phyloP scores from a whole-genome alignment of 495 filamentous ascomycete genomes.

The Beverwykella pulmonaria region DNA sequence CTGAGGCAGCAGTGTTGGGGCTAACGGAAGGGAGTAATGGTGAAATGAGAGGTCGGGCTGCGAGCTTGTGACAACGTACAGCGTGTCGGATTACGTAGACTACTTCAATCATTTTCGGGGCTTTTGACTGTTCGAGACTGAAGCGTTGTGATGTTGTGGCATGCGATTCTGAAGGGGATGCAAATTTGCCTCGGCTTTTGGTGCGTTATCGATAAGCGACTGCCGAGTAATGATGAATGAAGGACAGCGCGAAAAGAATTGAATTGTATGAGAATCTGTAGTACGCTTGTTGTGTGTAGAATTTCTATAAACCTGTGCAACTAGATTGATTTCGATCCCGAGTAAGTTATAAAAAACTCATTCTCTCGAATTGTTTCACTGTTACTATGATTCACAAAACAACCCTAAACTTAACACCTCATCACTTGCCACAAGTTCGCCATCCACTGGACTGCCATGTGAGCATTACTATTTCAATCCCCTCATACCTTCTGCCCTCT shows the following conservation, averaged over 20 bases:
- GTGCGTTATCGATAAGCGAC: constrained; percentile 9
- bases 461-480: too few relatives aligned
- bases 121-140: background rate
- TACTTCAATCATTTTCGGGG: constrained; percentile 22
- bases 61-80: constrained; percentile 21
- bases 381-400: too few relatives aligned
- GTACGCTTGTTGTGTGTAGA: background rate
- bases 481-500: too few relatives aligned
- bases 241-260: background rate
- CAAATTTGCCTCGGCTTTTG: constrained; percentile 10
- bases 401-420: too few relatives aligned
- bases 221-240: background rate
- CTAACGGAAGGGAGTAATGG: background rate
- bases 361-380: background rate
- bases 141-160: too few relatives aligned
- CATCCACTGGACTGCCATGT: too few relatives aligned
- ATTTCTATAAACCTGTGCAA: background rate
- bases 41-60: too few relatives aligned
- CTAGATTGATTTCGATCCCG: background rate
- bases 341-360: too few relatives aligned
- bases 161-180: background rate
- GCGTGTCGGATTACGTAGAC: constrained; percentile 30
- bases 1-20: background rate
- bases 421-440: too few relatives aligned
- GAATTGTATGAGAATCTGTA: too few relatives aligned